Evolutionary conservation across 768 basidiomycete species (phyloP).

Genomic region (Ephemerocybe angulata): DNA sequence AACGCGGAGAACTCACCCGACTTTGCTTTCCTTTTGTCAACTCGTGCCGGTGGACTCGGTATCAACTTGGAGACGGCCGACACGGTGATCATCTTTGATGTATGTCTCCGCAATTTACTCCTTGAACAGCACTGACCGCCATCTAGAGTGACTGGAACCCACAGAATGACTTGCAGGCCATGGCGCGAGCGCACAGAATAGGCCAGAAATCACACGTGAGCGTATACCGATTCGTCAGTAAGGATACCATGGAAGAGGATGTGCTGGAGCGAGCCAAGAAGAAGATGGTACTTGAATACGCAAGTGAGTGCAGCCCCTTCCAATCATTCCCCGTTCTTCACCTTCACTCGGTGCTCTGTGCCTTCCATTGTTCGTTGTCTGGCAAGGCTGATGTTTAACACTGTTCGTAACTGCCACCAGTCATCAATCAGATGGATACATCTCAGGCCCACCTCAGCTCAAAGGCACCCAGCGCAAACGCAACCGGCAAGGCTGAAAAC

Average conservation of each 20-base stretch:
- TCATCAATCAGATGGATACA: conserved; percentile 99
- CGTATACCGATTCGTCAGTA: conserved; percentile 97
- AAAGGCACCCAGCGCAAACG: conserved; percentile 59
- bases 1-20: conserved; percentile 91
- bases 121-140: conserved; percentile 3
- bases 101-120: conserved; percentile 38
- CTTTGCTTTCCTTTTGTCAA: conserved; percentile 95
- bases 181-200: conserved; percentile 98
- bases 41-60: conserved; percentile 94
- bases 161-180: conserved; percentile 97
- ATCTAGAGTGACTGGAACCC: conserved; percentile 95
- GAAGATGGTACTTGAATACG: conserved; percentile 99
- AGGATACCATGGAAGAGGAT: conserved; percentile 99
- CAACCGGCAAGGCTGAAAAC: conserved; percentile 67
- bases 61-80: conserved; percentile 99
- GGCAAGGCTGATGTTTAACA: conserved; percentile 2
- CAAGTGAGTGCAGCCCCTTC: conserved; percentile 62
- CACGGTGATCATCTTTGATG: conserved; percentile 98
- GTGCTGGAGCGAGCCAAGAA: conserved; percentile 96
- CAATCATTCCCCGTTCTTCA: background rate
- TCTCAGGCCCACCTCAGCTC: conserved; percentile 93
- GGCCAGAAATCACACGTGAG: conserved; percentile 98
- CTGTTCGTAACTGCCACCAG: conserved; percentile 36
- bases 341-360: conserved; percentile 1
- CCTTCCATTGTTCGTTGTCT: conserved; percentile 5